Evolutionary conservation across 768 basidiomycete species (phyloP), one percentile per base, ranked within the genome.

Genomic region (Suillus subalutaceus): DNA sequence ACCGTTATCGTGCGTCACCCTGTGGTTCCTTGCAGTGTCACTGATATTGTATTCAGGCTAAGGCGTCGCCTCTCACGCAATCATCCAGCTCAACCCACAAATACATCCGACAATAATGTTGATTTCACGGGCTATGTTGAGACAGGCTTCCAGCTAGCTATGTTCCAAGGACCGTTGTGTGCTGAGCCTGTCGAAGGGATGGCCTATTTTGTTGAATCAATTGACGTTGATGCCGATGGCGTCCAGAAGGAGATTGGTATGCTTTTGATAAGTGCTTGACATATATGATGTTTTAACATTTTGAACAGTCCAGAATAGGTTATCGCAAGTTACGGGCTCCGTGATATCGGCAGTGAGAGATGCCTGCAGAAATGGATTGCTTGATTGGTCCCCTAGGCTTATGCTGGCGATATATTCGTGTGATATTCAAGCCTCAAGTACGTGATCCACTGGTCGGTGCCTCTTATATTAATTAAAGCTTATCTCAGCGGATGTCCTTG

Each of bases 371-470:
- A 91, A 89, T 69, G 96, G 92, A 1, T 75, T 99, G 65, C 80
- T 99, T 55, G 97, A 99, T 77, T 99, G 97, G 97, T 98, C 96
- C 2, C 97, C 97, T 16, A 84, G 97, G 65, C 84, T 99, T 70
- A 93, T 96, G 89, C 81, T 99, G 70, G 97, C 97, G 0, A 99
- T 99, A 95, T 99, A 99, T 77, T 90, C 92, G 15, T 99, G 97
- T 77, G 96, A 99, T 73, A 99, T 99, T 63, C 97, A 98, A 79
- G 94, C 96, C 1, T 96, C 97, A 18, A 94, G 96, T 98, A 75
- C 74, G 93, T 83, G 16, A 40, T 53, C 35, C 15, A 6, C 37
- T 48, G 55, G 6, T 65, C 56, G 43, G 56, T 63, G 41, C 52
- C 43, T 52, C 32, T 58, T 62, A 62, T 56, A 53, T 63, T 74